A percentile compares a stretch with the other conserved stretches of the same genome.
Conservation (phyloP, 345 rosid genomes). For the Citrus australasica region DNA sequence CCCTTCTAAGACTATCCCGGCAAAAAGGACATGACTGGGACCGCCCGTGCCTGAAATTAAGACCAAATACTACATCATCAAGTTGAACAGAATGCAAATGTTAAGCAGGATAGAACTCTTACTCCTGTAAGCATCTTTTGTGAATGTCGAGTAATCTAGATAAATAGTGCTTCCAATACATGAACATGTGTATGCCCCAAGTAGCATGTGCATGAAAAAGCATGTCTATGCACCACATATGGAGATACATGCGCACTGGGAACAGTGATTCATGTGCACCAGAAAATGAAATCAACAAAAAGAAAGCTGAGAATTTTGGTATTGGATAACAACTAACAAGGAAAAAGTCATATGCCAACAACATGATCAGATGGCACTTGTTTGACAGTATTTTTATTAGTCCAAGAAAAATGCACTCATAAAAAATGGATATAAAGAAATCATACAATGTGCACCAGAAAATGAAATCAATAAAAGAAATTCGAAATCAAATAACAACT, state of each 20-base stretch:
- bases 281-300: not conserved
- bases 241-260: not conserved
- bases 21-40: conserved; percentile 88
- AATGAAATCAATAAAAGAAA: not conserved
- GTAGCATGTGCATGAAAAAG: no score
- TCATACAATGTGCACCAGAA: not conserved
- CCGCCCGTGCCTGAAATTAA: conserved; percentile 46
- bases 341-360: not conserved
- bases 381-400: not conserved
- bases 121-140: not conserved
- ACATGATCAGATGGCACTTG: not conserved
- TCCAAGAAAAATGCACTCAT: not conserved
- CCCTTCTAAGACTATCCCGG: conserved; percentile 58
- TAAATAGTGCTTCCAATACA: not conserved
- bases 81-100: not conserved
- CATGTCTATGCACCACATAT: not conserved
- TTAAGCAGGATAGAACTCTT: not conserved
- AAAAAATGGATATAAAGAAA: not conserved
- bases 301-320: not conserved
- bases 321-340: not conserved
- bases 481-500: not conserved
- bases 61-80: conserved; percentile 4
- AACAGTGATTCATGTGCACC: not conserved
- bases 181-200: not conserved
- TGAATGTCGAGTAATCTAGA: not conserved